Conservation (phyloP, 2,329 filamentous ascomycete species). For the Trichoderma hamatum region DNA sequence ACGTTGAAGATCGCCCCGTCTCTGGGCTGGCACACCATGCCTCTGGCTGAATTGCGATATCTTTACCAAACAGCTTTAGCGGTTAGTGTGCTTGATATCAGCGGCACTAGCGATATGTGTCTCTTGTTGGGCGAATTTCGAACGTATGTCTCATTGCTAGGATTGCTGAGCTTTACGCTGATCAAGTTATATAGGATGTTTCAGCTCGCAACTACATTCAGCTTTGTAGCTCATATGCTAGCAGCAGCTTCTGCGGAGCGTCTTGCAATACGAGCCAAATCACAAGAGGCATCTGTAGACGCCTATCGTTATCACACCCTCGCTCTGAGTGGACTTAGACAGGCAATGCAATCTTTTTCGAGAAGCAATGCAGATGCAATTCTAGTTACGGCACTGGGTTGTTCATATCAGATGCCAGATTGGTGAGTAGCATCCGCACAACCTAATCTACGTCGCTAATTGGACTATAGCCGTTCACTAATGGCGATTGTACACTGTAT, state of each 20-base stretch:
- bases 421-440: no score
- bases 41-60: not conserved
- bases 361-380: no score
- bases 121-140: no score
- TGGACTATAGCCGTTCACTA: no score
- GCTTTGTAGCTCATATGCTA: constrained; percentile 4
- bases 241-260: constrained; percentile 2
- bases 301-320: constrained; percentile 3
- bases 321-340: not conserved
- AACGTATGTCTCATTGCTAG: no score
- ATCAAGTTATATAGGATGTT: not conserved
- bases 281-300: not conserved
- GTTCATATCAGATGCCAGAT: no score
- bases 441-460: no score
- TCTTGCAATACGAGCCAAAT: constrained; percentile 1
- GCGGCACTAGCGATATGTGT: not conserved
- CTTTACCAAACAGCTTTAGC: not conserved
- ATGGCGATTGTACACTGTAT: no score
- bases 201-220: not conserved
- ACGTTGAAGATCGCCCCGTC: not conserved
- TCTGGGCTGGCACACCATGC: not conserved
- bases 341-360: not conserved
- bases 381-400: no score
- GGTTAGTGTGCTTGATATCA: constrained; percentile 5
- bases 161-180: no score